These are phyloP conservation scores for Colletotrichum simmondsii DNA, from an alignment of 2,329 filamentous ascomycete genomes.

Conservation along the genomic window DNA sequence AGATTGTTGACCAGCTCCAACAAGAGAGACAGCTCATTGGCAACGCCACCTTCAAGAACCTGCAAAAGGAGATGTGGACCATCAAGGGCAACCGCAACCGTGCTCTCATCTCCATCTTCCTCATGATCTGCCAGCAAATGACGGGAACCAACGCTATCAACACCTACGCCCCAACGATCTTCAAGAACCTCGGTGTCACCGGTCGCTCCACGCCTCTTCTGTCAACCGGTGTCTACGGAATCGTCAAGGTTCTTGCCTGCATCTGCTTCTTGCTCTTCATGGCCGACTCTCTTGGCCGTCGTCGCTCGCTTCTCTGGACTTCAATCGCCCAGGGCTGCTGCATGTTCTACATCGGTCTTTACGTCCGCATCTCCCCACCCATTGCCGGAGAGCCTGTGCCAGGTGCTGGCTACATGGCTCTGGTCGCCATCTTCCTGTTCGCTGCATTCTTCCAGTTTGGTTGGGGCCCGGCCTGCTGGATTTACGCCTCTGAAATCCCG, in stretches of 20 bases:
- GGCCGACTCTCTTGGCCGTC: constrained; percentile 69
- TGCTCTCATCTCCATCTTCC: constrained; percentile 64
- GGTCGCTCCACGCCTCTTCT: constrained; percentile 65
- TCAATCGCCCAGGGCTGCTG: constrained; percentile 67
- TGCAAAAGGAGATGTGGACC: constrained; percentile 69
- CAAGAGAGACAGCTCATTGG: constrained; percentile 64
- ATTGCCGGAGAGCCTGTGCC: constrained; percentile 59
- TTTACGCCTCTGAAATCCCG: constrained; percentile 65
- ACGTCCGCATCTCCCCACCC: constrained; percentile 68
- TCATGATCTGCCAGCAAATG: constrained; percentile 74
- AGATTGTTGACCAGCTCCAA: constrained; percentile 65
- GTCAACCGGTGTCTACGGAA: constrained; percentile 71
- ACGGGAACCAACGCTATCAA: constrained; percentile 60
- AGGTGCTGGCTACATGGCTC: constrained; percentile 70
- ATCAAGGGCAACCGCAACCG: constrained; percentile 68
- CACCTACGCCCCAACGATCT: constrained; percentile 47
- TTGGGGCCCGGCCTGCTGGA: constrained; percentile 68
- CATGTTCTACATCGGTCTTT: constrained; percentile 76
- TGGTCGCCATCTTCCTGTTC: constrained; percentile 75
- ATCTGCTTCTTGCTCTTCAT: constrained; percentile 69
- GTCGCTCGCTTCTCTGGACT: constrained; percentile 68
- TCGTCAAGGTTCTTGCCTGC: constrained; percentile 70
- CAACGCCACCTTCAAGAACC: constrained; percentile 59
- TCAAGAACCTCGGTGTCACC: constrained; percentile 47
- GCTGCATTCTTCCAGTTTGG: constrained; percentile 59